Conservation (phyloP, 176 grass and related monocot species). For the Dactylis glomerata region DNA sequence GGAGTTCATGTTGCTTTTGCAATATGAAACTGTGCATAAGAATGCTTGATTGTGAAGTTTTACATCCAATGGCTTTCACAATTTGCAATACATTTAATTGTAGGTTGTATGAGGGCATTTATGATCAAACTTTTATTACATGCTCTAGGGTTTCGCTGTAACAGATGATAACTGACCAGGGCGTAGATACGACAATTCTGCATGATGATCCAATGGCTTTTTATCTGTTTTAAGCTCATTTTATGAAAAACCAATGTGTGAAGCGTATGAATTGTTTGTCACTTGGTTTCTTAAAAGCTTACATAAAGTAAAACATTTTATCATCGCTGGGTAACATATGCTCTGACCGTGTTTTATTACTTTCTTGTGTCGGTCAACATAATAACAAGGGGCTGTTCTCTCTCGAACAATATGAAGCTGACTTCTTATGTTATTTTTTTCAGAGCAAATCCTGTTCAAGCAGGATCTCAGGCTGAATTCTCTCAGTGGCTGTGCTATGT, state of each 20-base stretch:
- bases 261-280: background rate
- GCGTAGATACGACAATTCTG: background rate
- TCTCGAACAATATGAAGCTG: constrained; percentile 11
- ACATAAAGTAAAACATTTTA: background rate
- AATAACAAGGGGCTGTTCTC: background rate
- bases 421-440: constrained; percentile 10
- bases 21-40: background rate
- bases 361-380: background rate
- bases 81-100: background rate
- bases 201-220: background rate
- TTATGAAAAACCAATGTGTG: background rate
- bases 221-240: background rate
- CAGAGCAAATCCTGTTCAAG: constrained; percentile 89
- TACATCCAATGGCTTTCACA: background rate
- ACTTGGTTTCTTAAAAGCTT: constrained; percentile 7
- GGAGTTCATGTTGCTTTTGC: background rate
- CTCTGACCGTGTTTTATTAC: background rate
- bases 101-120: background rate
- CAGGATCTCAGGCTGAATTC: constrained; percentile 83
- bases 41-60: background rate
- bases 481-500: constrained; percentile 90
- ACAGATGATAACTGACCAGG: background rate
- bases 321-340: background rate
- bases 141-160: background rate
- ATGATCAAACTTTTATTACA: background rate